Evolutionary conservation across 768 basidiomycete species (phyloP).

Genomic region (Serendipita indica): DNA sequence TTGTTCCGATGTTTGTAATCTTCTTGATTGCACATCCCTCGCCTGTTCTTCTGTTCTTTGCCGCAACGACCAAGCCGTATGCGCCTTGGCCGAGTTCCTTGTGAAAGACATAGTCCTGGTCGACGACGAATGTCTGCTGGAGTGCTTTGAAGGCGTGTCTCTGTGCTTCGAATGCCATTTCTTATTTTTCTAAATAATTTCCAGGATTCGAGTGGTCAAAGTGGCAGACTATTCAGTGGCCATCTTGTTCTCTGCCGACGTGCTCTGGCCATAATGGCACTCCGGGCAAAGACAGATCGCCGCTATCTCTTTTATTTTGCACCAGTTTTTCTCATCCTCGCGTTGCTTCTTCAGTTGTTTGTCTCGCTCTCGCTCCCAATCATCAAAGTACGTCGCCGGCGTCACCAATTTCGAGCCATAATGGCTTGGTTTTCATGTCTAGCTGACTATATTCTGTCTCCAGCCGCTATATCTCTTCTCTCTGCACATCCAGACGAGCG

Average conservation of each 20-base stretch:
- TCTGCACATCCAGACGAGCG: neutral
- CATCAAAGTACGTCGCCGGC: constrained; percentile 45
- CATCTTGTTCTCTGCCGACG: neutral
- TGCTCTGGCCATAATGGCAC: neutral
- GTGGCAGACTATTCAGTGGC: neutral
- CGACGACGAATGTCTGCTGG: constrained; percentile 77
- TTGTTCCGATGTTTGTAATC: constrained; percentile 86
- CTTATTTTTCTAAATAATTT: neutral
- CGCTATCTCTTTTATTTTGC: constrained; percentile 33
- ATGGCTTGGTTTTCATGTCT: constrained; percentile 39
- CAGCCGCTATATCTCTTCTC: neutral
- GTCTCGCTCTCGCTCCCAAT: constrained; percentile 64
- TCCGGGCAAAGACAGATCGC: constrained; percentile 21
- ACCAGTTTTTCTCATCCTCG: constrained; percentile 35
- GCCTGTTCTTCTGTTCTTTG: constrained; percentile 65
- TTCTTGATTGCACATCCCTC: constrained; percentile 94
- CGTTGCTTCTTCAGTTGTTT: constrained; percentile 62
- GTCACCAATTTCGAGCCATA: constrained; percentile 19
- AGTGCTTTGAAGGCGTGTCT: constrained; percentile 69
- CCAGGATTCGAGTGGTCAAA: neutral
- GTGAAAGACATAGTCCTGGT: constrained; percentile 80
- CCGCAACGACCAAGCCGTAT: constrained; percentile 83
- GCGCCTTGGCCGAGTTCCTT: constrained; percentile 96
- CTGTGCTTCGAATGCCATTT: constrained; percentile 22
- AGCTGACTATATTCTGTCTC: constrained; percentile 18